Evolutionary conservation across 31 red algal species (phyloP), one percentile per base, ranked within the genome.

Genomic region (Asparagopsis taxiformis): DNA sequence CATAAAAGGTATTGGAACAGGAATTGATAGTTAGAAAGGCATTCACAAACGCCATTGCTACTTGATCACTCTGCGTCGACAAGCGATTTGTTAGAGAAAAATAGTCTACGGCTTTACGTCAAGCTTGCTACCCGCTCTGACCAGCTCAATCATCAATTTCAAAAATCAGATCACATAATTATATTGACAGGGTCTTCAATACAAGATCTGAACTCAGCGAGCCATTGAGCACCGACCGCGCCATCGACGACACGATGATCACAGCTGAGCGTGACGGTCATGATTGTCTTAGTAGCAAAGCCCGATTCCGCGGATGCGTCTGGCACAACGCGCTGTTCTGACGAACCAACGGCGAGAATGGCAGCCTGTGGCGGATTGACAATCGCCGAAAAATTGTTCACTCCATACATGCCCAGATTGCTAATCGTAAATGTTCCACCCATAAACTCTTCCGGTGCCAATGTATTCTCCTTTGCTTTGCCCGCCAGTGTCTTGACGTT

Each of bases 221-320:
- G 58, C 83, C 89, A 97, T 49, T 75, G 77, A 8, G 89, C 89
- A 9, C 94, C 94, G 5, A 97, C 89, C 3, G 94, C 94, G 15
- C 94, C 94, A 68, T 97, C 94, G 20, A 97, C 75, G n/a, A 97
- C 94, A 21, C 94, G 94, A 62, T 97, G 94, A 62, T 97, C 94
- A 39, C 89, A 97, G 7, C 77, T 85, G 28, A 92, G 43, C 31
- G 94, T 97, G 10, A 89, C 94, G 8, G 22, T 70, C 75, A 92
- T 73, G 9, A 81, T 41, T 19, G 77, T 81, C 22, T 41, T 77
- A 19, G 60, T 70, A 25, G 44, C 36, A 51, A 68, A 87, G 26
- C 78, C 74, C 28, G 55, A 70, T 26, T 53, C 31, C 22, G 79
- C 28, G 38, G 74, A 24, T 0, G 50, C 72, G 41, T 84, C 79